Conservation (phyloP, 768 basidiomycete species). For the Daedaleopsis nitida region DNA sequence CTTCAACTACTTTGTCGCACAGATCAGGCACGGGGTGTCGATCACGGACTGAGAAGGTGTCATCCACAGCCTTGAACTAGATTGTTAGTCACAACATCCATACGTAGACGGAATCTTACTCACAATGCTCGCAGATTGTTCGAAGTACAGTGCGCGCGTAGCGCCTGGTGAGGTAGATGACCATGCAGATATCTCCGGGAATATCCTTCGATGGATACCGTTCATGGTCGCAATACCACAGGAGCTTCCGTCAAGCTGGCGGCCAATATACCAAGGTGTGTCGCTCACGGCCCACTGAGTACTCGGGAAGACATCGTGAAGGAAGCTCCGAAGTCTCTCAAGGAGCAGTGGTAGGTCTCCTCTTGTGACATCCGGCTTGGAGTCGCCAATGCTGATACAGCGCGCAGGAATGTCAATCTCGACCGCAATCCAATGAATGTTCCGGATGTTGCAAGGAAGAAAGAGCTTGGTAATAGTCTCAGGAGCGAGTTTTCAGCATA, state of each 20-base stretch:
- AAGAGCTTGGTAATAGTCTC: neutral
- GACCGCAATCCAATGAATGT: neutral
- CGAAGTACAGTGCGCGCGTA: no score
- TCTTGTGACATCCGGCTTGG: neutral
- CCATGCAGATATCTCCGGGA: neutral
- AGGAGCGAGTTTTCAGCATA: neutral
- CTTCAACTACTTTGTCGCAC: no score
- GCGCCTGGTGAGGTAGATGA: no score
- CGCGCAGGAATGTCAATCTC: neutral
- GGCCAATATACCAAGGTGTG: no score
- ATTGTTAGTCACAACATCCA: no score
- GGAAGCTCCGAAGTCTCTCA: neutral
- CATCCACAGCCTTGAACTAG: no score
- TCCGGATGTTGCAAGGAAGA: slow-evolving; percentile 1
- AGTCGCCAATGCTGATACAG: neutral
- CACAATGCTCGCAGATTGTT: no score
- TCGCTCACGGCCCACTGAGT: no score
- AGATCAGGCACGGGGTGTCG: no score
- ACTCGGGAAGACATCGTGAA: no score
- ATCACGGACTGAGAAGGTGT: no score
- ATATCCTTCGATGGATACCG: neutral
- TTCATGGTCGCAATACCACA: slow-evolving; percentile 5
- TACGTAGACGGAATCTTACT: no score
- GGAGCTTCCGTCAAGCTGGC: neutral
- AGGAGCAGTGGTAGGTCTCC: neutral